Conservation (phyloP, 768 basidiomycete genomes). For the Neoboletus magnificus region DNA sequence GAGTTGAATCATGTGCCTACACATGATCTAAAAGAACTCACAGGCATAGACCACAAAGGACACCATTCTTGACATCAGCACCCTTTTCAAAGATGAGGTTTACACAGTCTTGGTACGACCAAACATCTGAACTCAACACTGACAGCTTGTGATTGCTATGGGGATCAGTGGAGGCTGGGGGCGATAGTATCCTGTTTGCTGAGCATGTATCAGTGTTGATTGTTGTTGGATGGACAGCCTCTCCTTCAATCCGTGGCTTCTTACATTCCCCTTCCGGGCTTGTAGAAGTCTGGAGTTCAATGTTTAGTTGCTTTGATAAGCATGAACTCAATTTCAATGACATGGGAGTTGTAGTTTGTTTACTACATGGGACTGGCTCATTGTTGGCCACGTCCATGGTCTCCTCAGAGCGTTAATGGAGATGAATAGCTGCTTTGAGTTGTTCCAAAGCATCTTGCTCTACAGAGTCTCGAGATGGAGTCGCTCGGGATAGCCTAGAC, state of each 20-base stretch:
- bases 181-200: neutral
- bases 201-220: neutral
- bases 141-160: neutral
- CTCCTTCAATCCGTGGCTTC: slow-evolving; percentile 19
- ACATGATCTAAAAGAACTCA: slow-evolving; percentile 30
- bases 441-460: slow-evolving; percentile 4
- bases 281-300: slow-evolving; percentile 4
- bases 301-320: slow-evolving; percentile 16
- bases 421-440: neutral
- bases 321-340: neutral
- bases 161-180: neutral
- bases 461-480: neutral
- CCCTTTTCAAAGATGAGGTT: slow-evolving; percentile 33
- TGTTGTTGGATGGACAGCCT: neutral
- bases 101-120: slow-evolving; percentile 45
- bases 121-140: slow-evolving; percentile 16
- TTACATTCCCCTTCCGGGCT: slow-evolving; percentile 15
- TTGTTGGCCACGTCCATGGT: neutral
- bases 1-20: neutral
- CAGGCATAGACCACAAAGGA: slow-evolving; percentile 52
- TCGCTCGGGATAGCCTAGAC: neutral
- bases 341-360: neutral
- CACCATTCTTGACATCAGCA: slow-evolving; percentile 26
- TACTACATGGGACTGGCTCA: neutral
- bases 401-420: neutral